phyloP scores from a whole-genome alignment of 208 protist genomes.

The Trypanosoma boissoni region DNA sequence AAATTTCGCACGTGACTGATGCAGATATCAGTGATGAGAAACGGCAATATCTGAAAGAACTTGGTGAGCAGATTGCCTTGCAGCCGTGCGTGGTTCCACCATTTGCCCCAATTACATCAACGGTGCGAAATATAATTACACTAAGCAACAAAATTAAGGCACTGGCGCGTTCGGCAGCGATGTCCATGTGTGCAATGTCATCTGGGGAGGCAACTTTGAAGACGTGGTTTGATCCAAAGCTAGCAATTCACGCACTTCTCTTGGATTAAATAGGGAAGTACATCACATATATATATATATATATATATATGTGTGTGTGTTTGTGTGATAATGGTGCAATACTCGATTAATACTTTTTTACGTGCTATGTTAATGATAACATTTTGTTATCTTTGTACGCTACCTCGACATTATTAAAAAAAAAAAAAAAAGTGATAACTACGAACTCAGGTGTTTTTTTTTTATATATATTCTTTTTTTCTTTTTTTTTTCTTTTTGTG shows the following conservation, averaged over 20 bases:
- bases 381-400: slow-evolving; percentile 9
- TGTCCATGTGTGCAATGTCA: slow-evolving; percentile 54
- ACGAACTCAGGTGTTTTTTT: slow-evolving; percentile 17
- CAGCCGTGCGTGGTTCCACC: slow-evolving; percentile 66
- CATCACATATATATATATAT: background rate
- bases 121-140: slow-evolving; percentile 67
- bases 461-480: background rate
- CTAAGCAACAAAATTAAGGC: slow-evolving; percentile 53
- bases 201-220: slow-evolving; percentile 13
- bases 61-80: slow-evolving; percentile 41
- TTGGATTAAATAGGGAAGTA: slow-evolving; percentile 37
- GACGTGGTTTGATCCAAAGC: slow-evolving; percentile 66
- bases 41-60: slow-evolving; percentile 51
- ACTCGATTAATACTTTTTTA: background rate
- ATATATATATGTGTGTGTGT: background rate
- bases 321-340: slow-evolving; percentile 5
- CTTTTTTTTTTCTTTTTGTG: background rate
- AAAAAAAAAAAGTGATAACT: slow-evolving; percentile 1
- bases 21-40: slow-evolving; percentile 34
- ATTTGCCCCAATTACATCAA: slow-evolving; percentile 75
- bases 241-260: slow-evolving; percentile 58
- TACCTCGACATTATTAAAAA: too few species aligned
- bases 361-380: background rate
- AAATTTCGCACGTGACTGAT: slow-evolving; percentile 29
- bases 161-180: slow-evolving; percentile 60